Base-by-base conservation (phyloP, 2,329 filamentous ascomycete genomes). In the Fusarium keratoplasticum region DNA sequence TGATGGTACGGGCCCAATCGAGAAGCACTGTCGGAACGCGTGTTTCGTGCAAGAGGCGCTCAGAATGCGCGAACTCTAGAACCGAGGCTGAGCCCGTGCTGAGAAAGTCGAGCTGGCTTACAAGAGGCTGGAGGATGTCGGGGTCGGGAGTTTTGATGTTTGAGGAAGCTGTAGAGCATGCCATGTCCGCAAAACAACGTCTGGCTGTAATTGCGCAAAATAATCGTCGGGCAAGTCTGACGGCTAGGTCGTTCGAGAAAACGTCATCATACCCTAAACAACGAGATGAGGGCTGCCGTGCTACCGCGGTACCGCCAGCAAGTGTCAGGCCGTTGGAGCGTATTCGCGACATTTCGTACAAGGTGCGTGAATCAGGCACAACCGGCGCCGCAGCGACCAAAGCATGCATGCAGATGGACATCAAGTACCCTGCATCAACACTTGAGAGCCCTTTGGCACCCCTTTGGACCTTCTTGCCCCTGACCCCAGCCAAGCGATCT, bases 1-100 rank as follows among this genome's bases (percentile, higher is more conserved):
- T 89, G 1, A 96, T 88, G 0, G 92, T 91, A 68, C 93, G 88
- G 22, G 93, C 89, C 93, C 92, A 95, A 77, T 95, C 93, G 29
- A 95, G 82, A 7, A 90, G 83, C 18, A 91, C 80, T 13, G 87
- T 89, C 9, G 88, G 89, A 20, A 89, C 85, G 38, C 88, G 84
- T 35, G 87, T 89, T 75, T 91, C 89, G 72, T 90, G 90, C 25
- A 89, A 76, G 16, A 85, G 83, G n/a, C 86, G 85, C 69, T 90
- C 89, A 1, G 84, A 72, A 40, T 86, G 82, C 2, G 86, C 81
- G 71, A 91, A 89, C 6, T 86, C 82, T 2, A 90, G 79, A 3
- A 85, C 76, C 10, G 86, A 83, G 6, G 83, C 81, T 1, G 83
- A 79, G n/a, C 84, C 86, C 35, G 83, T 81, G 62, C 84, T 85